These are phyloP conservation scores for Punctularia strigosozonata DNA, from an alignment of 768 basidiomycete species.

Conservation along the genomic window DNA sequence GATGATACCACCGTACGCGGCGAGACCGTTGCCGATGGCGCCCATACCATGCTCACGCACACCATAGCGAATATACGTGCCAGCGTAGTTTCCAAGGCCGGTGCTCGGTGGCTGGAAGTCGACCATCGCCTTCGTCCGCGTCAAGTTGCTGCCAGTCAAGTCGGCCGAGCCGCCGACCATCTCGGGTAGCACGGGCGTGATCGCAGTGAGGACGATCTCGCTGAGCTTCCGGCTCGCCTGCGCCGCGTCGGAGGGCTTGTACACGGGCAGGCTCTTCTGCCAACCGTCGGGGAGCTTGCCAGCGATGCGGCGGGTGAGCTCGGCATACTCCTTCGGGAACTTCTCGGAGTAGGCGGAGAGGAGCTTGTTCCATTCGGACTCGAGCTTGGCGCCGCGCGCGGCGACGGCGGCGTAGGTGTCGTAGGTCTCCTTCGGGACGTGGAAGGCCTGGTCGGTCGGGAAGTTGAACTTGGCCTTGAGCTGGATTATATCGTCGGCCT, in stretches of 20 bases:
- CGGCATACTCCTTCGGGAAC: slow-evolving; percentile 77
- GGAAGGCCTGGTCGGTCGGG: slow-evolving; percentile 65
- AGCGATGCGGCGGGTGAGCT: slow-evolving; percentile 74
- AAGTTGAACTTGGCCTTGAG: slow-evolving; percentile 82
- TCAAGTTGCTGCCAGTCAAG: slow-evolving; percentile 86
- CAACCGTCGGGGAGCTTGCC: slow-evolving; percentile 78
- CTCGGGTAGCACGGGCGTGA: slow-evolving; percentile 71
- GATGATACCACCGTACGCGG: slow-evolving; percentile 84
- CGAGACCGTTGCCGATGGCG: slow-evolving; percentile 85
- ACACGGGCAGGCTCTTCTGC: slow-evolving; percentile 78
- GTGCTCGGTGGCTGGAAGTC: slow-evolving; percentile 92
- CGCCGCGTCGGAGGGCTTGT: slow-evolving; percentile 73
- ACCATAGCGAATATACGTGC: slow-evolving; percentile 91
- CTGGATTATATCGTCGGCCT: slow-evolving; percentile 78
- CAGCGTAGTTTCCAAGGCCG: slow-evolving; percentile 71
- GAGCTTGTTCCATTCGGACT: slow-evolving; percentile 63
- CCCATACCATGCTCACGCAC: slow-evolving; percentile 97
- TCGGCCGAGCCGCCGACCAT: slow-evolving; percentile 85
- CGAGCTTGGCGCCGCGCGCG: slow-evolving; percentile 60
- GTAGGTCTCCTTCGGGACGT: slow-evolving; percentile 65
- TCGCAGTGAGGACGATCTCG: slow-evolving; percentile 73
- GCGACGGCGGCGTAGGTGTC: slow-evolving; percentile 55
- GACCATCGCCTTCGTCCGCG: slow-evolving; percentile 69
- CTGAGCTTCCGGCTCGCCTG: slow-evolving; percentile 90
- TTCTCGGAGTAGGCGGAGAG: slow-evolving; percentile 60